A percentile compares a stretch with the other conserved stretches of the same genome.
These are phyloP conservation scores for Geotrichum siamense DNA, from an alignment of 1,139 yeast species.

Conservation along the genomic window DNA sequence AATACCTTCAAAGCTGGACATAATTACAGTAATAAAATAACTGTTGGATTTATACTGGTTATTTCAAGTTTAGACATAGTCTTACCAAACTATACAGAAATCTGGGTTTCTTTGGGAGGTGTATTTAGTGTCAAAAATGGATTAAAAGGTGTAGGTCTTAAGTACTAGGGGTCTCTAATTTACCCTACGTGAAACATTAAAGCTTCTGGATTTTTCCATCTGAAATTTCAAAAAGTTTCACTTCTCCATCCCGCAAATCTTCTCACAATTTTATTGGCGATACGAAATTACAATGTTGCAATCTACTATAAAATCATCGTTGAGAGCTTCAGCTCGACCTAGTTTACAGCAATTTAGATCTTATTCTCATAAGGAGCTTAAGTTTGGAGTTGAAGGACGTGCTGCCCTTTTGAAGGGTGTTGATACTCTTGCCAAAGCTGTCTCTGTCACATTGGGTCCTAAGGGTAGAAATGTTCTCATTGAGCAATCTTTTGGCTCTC, in stretches of 20 bases:
- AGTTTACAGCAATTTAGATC: slow-evolving; percentile 27
- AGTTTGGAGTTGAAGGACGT: slow-evolving; percentile 98
- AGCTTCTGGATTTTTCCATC: not conserved
- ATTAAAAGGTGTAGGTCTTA: too few relatives aligned
- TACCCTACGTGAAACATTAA: too few relatives aligned
- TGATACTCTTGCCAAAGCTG: slow-evolving; percentile 94
- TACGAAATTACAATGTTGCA: slow-evolving; percentile 16
- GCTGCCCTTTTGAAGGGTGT: slow-evolving; percentile 95
- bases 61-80: too few relatives aligned
- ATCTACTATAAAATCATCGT: slow-evolving; percentile 20
- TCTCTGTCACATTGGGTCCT: slow-evolving; percentile 94
- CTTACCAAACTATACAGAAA: too few relatives aligned
- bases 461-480: slow-evolving; percentile 97
- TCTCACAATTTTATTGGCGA: too few relatives aligned
- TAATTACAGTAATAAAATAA: too few relatives aligned
- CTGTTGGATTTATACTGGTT: too few relatives aligned
- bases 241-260: too few relatives aligned
- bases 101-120: too few relatives aligned
- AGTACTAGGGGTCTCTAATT: too few relatives aligned
- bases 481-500: slow-evolving; percentile 95
- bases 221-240: not conserved
- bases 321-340: slow-evolving; percentile 19
- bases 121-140: too few relatives aligned
- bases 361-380: slow-evolving; percentile 63
- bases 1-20: slow-evolving; percentile 15